These are phyloP conservation scores for Caloboletus inedulis DNA, from an alignment of 1,284 basidiomycete genomes.

Conservation along the genomic window DNA sequence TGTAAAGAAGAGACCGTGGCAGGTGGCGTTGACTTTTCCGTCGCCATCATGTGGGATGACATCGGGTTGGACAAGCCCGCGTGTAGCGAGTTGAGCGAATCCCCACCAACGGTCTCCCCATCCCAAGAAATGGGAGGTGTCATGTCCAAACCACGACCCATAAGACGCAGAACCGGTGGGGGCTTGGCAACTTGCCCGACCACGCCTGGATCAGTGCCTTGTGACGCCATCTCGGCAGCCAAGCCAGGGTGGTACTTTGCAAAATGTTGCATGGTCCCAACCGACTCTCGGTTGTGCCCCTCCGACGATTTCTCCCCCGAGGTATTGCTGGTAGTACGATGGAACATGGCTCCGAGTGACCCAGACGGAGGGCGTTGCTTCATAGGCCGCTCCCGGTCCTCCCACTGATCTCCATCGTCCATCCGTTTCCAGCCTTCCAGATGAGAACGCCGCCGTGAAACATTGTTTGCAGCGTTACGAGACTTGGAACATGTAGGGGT, in stretches of 20 bases:
- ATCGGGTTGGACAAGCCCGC: constrained; percentile 38
- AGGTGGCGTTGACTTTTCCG: constrained; percentile 59
- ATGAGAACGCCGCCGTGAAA: constrained; percentile 41
- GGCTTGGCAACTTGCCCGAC: constrained; percentile 17
- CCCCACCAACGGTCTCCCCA: constrained; percentile 45
- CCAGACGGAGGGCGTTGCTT: constrained; percentile 40
- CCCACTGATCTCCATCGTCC: constrained; percentile 45
- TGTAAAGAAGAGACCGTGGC: constrained; percentile 49
- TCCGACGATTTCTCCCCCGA: constrained; percentile 43
- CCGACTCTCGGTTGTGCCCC: constrained; percentile 27
- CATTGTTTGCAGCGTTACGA: constrained; percentile 37
- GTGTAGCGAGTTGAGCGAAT: constrained; percentile 50
- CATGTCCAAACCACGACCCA: constrained; percentile 32
- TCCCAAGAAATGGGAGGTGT: constrained; percentile 51
- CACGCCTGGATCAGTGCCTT: constrained; percentile 21
- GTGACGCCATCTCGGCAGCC: constrained; percentile 48
- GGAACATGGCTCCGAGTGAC: constrained; percentile 59
- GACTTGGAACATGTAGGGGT: constrained; percentile 10
- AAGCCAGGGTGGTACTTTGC: constrained; percentile 45
- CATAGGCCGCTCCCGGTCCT: constrained; percentile 30
- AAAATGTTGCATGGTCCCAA: constrained; percentile 33
- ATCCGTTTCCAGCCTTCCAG: constrained; percentile 46
- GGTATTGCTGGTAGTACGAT: constrained; percentile 32
- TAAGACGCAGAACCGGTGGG: constrained; percentile 40
- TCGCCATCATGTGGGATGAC: constrained; percentile 49